phyloP scores from a whole-genome alignment of 1,284 basidiomycete species.

The Ceratobasidium sp. region DNA sequence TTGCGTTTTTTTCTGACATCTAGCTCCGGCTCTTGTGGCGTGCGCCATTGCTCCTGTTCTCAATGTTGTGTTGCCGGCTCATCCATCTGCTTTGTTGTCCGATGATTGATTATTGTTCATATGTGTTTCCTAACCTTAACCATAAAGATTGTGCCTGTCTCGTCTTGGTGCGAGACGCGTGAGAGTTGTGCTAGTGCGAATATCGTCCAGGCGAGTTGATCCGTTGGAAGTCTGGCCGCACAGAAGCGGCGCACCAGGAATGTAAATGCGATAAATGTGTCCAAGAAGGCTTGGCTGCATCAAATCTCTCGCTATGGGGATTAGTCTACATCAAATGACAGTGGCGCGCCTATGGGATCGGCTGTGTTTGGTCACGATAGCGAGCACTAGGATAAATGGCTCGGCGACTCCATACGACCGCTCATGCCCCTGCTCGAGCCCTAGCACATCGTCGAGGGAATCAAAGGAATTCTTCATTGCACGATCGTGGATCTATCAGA shows the following conservation, averaged over 20 bases:
- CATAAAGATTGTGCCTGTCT: constrained; percentile 41
- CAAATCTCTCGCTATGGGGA: constrained; percentile 26
- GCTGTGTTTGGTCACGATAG: not conserved
- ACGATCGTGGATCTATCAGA: constrained; percentile 12
- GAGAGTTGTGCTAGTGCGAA: constrained; percentile 15
- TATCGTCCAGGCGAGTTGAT: not conserved
- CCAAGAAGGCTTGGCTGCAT: not conserved
- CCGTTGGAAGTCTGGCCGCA: not conserved
- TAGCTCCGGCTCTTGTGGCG: not conserved
- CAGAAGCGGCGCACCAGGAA: not conserved
- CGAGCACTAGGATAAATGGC: constrained; percentile 8
- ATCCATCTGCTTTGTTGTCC: constrained; percentile 40
- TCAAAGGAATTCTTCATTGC: not conserved
- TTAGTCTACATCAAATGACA: not conserved
- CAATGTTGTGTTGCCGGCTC: constrained; percentile 42
- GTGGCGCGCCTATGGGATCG: not conserved
- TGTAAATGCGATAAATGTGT: not conserved
- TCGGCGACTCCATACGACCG: not conserved
- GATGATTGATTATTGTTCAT: constrained; percentile 46
- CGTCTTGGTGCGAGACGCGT: not conserved
- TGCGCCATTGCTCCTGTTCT: constrained; percentile 3
- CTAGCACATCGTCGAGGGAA: constrained; percentile 2
- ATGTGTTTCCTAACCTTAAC: constrained; percentile 45
- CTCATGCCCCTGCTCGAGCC: not conserved
- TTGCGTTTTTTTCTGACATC: constrained; percentile 23